Percentiles rank a stretch among this genome's conserved stretches.
Conservation (phyloP, 2,329 filamentous ascomycete genomes). For the Trichoderma sp. region DNA sequence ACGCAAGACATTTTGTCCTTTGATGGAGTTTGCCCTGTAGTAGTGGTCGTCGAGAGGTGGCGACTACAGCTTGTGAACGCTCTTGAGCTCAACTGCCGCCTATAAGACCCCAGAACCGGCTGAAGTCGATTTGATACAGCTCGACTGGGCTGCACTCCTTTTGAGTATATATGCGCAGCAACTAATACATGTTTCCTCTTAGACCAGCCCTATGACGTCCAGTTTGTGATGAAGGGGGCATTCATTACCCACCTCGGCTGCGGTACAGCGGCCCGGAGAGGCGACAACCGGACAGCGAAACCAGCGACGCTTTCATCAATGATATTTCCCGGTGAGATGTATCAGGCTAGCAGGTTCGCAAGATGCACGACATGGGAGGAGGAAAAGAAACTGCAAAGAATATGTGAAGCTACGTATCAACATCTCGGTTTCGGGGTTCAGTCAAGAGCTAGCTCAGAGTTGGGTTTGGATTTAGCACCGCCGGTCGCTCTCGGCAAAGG, state of each 20-base stretch:
- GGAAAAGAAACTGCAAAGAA: not conserved
- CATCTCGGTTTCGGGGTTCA: not conserved
- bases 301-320: conserved; percentile 1
- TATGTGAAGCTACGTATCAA: not conserved
- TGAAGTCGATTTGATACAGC: not conserved
- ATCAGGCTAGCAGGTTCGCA: not conserved
- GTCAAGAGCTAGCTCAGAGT: not conserved
- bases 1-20: conserved; percentile 22
- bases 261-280: not conserved
- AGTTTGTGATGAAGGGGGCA: not conserved
- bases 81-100: not conserved
- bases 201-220: not conserved
- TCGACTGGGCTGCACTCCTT: not conserved
- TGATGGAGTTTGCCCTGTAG: not conserved
- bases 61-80: not conserved
- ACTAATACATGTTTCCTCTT: not conserved
- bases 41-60: not conserved
- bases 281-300: not conserved
- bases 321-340: not conserved
- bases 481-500: conserved; percentile 3
- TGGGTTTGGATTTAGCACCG: not conserved
- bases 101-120: not conserved
- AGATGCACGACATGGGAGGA: not conserved
- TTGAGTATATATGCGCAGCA: not conserved
- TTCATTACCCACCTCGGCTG: not conserved